Evolutionary conservation across 306 rosid genomes (phyloP).

Genomic region (Canavalia ensiformis): DNA sequence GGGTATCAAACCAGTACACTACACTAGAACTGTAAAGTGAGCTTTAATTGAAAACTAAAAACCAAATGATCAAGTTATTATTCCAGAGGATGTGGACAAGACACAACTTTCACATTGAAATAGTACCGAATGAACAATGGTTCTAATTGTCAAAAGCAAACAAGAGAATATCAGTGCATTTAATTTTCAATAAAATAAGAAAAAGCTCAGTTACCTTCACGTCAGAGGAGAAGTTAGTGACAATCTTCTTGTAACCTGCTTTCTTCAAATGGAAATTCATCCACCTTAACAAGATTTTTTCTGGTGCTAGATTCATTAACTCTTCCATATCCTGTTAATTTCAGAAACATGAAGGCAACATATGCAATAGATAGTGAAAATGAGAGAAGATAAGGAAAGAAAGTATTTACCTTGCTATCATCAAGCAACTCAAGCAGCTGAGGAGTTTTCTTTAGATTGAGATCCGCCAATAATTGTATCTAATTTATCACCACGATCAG

Average conservation of each 20-base stretch:
- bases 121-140: constrained; percentile 1
- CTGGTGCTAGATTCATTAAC: constrained; percentile 95
- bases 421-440: constrained; percentile 93
- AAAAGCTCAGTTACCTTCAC: constrained; percentile 70
- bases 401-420: constrained; percentile 73
- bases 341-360: constrained; percentile 40
- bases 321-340: constrained; percentile 91
- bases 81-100: not conserved
- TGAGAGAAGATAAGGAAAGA: constrained; percentile 26
- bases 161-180: not conserved
- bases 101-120: not conserved
- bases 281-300: constrained; percentile 93
- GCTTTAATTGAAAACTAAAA: too few species aligned
- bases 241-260: constrained; percentile 77
- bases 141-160: constrained; percentile 42
- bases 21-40: too few species aligned
- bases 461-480: constrained; percentile 98
- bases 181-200: not conserved
- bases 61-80: not conserved
- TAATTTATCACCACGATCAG: constrained; percentile 48
- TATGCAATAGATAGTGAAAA: constrained; percentile 37
- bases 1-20: too few species aligned
- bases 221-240: constrained; percentile 92
- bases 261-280: constrained; percentile 96
- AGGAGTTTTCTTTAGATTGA: constrained; percentile 95